These are phyloP conservation scores for Syzygium malaccense DNA, from an alignment of 441 rosid species.

Conservation along the genomic window DNA sequence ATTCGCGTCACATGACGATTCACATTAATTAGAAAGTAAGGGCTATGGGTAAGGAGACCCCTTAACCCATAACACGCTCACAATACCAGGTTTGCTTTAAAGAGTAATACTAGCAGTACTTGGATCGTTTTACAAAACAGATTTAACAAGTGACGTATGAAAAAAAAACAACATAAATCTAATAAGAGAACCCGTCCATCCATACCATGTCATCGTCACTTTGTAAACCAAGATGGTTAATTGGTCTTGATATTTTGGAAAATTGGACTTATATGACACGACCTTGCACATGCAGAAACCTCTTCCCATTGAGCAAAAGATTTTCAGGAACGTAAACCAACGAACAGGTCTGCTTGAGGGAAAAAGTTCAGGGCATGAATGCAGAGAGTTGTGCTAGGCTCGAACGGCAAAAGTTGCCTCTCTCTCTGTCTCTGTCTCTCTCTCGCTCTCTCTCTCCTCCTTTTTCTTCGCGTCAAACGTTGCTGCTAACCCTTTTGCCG, in stretches of 20 bases:
- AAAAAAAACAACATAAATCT: neutral
- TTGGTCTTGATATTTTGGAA: neutral
- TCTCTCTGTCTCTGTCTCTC: neutral
- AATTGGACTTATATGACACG: neutral
- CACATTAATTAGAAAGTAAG: neutral
- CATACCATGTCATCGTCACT: neutral
- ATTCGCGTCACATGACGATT: fast-evolving
- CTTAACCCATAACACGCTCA: no score
- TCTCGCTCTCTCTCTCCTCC: neutral
- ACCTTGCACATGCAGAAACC: neutral
- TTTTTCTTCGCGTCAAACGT: neutral
- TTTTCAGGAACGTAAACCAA: neutral
- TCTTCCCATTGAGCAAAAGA: neutral
- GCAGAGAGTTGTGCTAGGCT: neutral
- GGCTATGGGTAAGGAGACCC: neutral
- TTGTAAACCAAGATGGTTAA: neutral
- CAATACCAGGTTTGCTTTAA: no score
- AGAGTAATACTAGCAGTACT: neutral
- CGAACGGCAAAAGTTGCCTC: neutral
- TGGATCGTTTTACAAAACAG: neutral
- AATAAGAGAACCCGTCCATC: neutral
- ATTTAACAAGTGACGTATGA: neutral
- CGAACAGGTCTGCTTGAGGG: neutral
- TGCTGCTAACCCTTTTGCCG: neutral
- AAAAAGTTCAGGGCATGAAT: neutral